Evolutionary conservation across 2,329 filamentous ascomycete species (phyloP).

Genomic region (Penicillium sp.): DNA sequence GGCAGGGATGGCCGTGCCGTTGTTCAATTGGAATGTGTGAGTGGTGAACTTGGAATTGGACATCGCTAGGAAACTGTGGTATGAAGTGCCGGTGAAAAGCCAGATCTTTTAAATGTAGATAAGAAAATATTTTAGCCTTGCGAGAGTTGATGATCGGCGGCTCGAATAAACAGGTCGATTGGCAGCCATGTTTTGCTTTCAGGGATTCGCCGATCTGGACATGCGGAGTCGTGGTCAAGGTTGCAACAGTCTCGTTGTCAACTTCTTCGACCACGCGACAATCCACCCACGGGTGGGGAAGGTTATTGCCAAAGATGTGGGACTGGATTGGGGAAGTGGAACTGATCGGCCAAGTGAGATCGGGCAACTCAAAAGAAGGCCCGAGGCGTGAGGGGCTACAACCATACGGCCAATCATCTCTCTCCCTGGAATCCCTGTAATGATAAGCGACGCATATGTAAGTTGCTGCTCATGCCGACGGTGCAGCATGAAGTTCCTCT

Average conservation of each 20-base stretch:
- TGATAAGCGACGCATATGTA: conserved; percentile 4
- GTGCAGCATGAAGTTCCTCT: neutral
- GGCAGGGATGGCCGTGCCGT: neutral
- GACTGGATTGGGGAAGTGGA: conserved; percentile 25
- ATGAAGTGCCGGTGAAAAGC: too few species aligned
- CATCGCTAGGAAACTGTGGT: neutral
- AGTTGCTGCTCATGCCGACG: neutral
- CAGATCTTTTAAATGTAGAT: neutral
- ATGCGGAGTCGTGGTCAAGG: neutral
- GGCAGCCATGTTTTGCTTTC: neutral
- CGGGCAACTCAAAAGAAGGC: neutral
- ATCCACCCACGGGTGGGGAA: neutral
- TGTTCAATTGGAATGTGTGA: neutral
- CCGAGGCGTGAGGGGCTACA: neutral
- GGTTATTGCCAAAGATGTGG: neutral
- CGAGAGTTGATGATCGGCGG: neutral
- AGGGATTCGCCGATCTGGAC: neutral
- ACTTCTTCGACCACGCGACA: neutral
- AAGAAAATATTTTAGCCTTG: neutral
- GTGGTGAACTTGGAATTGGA: neutral
- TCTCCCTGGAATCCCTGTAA: neutral
- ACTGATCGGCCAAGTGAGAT: conserved; percentile 38
- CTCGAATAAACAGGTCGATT: neutral
- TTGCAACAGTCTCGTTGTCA: neutral
- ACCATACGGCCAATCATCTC: neutral